Percentiles rank a stretch among this genome's conserved stretches.
phyloP scores from a whole-genome alignment of 345 rosid species.

The Eucalyptus cladocalyx region DNA sequence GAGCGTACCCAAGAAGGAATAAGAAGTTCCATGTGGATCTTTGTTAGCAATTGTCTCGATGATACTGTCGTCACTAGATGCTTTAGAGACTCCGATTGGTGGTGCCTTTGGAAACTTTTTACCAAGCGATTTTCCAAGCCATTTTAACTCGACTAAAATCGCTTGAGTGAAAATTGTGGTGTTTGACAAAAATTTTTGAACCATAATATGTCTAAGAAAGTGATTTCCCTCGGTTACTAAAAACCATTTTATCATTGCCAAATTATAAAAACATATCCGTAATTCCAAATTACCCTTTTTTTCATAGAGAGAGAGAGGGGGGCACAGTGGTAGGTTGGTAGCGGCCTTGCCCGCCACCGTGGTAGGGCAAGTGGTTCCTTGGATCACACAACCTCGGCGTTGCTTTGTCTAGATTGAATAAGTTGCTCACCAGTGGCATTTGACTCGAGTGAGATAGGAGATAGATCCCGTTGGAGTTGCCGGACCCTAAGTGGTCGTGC shows the following conservation, averaged over 20 bases:
- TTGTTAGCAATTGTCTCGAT: background rate
- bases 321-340: background rate
- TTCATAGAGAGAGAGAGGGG: background rate
- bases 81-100: background rate
- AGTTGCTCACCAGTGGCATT: background rate
- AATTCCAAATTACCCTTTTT: background rate
- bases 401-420: background rate
- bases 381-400: background rate
- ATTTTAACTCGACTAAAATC: background rate
- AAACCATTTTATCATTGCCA: background rate
- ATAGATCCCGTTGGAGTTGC: background rate
- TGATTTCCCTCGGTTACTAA: background rate
- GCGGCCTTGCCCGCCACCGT: fast-evolving
- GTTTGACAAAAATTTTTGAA: background rate
- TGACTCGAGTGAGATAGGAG: background rate
- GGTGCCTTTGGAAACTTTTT: background rate
- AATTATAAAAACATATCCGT: background rate
- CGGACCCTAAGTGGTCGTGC: background rate
- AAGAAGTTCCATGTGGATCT: background rate
- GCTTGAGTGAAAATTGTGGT: background rate
- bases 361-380: background rate
- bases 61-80: background rate
- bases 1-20: background rate
- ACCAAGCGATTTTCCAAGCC: background rate
- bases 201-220: background rate